Conservation (phyloP, 1,284 basidiomycete genomes). For the Sporisorium graminicola region DNA sequence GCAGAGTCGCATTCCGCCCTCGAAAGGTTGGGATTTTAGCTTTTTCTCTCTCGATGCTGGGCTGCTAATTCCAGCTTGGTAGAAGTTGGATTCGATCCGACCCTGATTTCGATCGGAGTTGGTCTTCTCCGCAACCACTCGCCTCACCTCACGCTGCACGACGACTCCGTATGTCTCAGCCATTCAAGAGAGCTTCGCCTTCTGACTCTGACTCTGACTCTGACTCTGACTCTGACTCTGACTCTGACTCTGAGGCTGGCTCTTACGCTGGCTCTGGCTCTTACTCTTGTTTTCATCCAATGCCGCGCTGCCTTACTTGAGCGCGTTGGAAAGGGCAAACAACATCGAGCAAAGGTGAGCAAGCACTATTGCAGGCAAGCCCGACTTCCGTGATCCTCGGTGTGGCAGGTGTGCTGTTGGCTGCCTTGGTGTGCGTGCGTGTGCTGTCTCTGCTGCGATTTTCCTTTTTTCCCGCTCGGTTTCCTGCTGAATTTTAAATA, state of each 20-base stretch:
- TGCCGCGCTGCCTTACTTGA: too few species aligned
- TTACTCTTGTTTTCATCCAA: too few species aligned
- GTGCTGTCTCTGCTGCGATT: not conserved
- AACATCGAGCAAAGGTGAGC: too few species aligned
- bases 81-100: not conserved
- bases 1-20: not conserved
- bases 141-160: not conserved
- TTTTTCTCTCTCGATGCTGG: not conserved
- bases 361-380: too few species aligned
- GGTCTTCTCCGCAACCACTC: not conserved
- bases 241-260: too few species aligned
- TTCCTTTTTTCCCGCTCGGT: not conserved
- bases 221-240: not conserved
- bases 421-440: not conserved
- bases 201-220: not conserved
- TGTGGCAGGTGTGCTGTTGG: not conserved
- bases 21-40: not conserved
- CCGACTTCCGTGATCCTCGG: not conserved
- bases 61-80: not conserved
- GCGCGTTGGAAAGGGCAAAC: too few species aligned
- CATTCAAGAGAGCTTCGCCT: not conserved
- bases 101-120: not conserved
- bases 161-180: not conserved
- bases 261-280: too few species aligned
- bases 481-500: not conserved